Conservation (phyloP, 768 basidiomycete genomes). For the Agaricus subrufescens region DNA sequence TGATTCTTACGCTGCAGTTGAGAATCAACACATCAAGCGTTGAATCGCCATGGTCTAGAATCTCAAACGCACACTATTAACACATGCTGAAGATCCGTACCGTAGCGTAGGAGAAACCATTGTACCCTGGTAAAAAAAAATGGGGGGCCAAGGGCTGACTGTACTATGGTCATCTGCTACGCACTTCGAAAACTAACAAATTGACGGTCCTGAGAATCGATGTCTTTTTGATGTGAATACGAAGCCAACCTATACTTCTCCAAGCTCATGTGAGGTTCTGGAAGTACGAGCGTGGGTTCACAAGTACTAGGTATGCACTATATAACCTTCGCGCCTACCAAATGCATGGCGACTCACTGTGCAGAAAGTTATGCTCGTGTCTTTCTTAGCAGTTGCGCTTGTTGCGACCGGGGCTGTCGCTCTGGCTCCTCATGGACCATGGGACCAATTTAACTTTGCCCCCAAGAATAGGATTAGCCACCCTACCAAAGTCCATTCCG, state of each 20-base stretch:
- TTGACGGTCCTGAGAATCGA: background rate
- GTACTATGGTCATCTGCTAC: too few species aligned
- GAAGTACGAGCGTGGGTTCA: background rate
- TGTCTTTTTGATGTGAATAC: background rate
- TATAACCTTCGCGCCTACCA: background rate
- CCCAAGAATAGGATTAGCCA: slow-evolving; percentile 1
- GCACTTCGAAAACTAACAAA: too few species aligned
- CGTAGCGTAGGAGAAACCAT: too few species aligned
- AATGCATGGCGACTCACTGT: background rate
- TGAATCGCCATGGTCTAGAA: too few species aligned
- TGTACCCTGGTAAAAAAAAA: too few species aligned
- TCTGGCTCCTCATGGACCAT: background rate
- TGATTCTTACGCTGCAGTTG: too few species aligned
- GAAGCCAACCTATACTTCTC: background rate
- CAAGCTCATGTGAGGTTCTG: slow-evolving; percentile 2
- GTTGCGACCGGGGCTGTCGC: background rate
- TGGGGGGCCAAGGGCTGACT: too few species aligned
- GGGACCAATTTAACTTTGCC: slow-evolving; percentile 4
- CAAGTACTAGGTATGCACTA: background rate
- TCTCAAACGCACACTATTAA: too few species aligned
- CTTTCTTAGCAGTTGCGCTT: background rate
- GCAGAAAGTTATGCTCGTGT: background rate
- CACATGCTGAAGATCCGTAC: too few species aligned
- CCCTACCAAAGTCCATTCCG: background rate
- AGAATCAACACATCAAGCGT: too few species aligned